Evolutionary conservation across 208 protist species (phyloP), one percentile per base, ranked within the genome.

Genomic region (Acanthamoeba castellanii): DNA sequence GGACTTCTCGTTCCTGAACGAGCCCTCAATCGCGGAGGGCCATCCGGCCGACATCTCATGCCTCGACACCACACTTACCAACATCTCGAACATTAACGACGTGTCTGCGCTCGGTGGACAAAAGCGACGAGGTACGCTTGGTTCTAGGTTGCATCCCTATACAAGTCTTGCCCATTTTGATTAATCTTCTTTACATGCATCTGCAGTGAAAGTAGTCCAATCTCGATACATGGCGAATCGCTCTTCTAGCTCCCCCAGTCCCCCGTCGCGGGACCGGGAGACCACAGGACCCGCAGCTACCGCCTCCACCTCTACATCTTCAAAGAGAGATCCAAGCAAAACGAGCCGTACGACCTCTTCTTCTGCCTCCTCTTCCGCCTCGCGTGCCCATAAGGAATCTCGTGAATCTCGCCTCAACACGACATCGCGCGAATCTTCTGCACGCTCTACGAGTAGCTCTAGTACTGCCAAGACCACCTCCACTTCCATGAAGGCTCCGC

Each of bases 41-140:
- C 8, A 66, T n/a, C 59, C 70, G 37, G 30, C 13, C 6, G n/a
- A 45, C 37, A n/a, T 78, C 14, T 18, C 70, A 1, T 9, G 32
- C 37, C 70, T 78, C 30, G 70, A 78, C 70, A 47, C 70, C 0
- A 78, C 70, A 25, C 70, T 78, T 0, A 66, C 59, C 22, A 78
- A 78, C 37, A 45, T 78, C 30, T 78, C 70, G 7, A 78, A 78
- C 70, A 78, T 78, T n/a, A 78, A 45, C 30, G 70, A 78, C 70
- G 70, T 78, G 11, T 78, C 70, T 30, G 22, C 37, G 30, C 22
- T 66, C 20, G 37, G 37, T 8, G 37, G 32, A 16, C 70, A 78
- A n/a, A 78, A 78, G 20, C n/a, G 70, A 9, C 25, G 70, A 78
- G 70, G 70, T 45, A 78, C 70, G 6, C 70, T 45, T 78, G 7